Evolutionary conservation across 768 basidiomycete species (phyloP).

Genomic region (Dacryopinax spathularia): DNA sequence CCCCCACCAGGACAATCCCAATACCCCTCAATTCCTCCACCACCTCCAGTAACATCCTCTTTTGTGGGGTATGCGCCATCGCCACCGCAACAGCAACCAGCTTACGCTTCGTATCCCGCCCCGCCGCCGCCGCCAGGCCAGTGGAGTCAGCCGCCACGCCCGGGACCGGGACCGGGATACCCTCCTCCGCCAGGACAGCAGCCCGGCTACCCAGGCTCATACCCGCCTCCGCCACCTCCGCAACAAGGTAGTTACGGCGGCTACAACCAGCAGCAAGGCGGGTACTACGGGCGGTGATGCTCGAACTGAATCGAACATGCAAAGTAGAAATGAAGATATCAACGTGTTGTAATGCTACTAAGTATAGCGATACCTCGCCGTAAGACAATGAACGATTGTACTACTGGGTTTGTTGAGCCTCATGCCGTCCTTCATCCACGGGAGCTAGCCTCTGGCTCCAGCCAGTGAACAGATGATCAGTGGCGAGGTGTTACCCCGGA

Average conservation of each 20-base stretch:
- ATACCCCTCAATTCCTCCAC: constrained; percentile 6
- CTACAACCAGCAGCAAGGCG: not conserved
- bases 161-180: not conserved
- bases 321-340: not conserved
- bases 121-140: not conserved
- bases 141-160: not conserved
- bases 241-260: not conserved
- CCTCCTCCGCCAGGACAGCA: constrained; percentile 9
- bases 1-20: constrained; percentile 6
- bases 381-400: too few species aligned
- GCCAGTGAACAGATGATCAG: not conserved
- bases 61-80: not conserved
- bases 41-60: not conserved
- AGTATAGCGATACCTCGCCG: too few species aligned
- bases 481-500: not conserved
- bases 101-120: not conserved
- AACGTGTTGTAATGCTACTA: not conserved
- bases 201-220: constrained; percentile 1
- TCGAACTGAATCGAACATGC: not conserved
- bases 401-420: too few species aligned
- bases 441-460: too few species aligned
- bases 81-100: constrained; percentile 2
- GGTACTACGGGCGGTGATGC: not conserved
- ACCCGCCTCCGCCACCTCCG: constrained; percentile 9
- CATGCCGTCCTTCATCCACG: too few species aligned